phyloP scores from a whole-genome alignment of 2,329 filamentous ascomycete species.

The Cryoendolithus antarcticus region DNA sequence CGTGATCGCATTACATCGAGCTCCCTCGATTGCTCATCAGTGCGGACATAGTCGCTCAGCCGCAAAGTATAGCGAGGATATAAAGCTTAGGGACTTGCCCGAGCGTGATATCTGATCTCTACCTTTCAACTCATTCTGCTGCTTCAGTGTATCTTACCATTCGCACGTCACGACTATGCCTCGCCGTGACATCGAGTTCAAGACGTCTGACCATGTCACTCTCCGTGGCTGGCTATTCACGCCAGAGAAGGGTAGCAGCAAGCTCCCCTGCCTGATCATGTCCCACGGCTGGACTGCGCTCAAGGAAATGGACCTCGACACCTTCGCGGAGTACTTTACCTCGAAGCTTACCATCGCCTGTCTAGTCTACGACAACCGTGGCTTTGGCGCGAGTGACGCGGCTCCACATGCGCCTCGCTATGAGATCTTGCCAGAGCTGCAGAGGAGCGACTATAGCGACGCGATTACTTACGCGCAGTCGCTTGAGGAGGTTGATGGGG shows the following conservation, averaged over 20 bases:
- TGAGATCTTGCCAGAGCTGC: slow-evolving; percentile 21
- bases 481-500: slow-evolving; percentile 18
- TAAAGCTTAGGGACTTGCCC: too few species aligned
- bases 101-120: too few species aligned
- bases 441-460: slow-evolving; percentile 25
- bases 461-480: slow-evolving; percentile 28
- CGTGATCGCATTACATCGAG: too few species aligned
- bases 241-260: not conserved
- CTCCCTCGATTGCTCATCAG: too few species aligned
- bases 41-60: too few species aligned
- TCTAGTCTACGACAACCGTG: slow-evolving; percentile 26
- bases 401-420: slow-evolving; percentile 16
- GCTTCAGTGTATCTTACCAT: too few species aligned
- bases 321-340: slow-evolving; percentile 11
- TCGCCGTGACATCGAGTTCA: slow-evolving; percentile 6
- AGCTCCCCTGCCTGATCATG: slow-evolving; percentile 10
- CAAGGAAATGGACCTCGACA: slow-evolving; percentile 14
- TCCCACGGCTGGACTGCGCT: slow-evolving; percentile 9
- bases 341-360: slow-evolving; percentile 15
- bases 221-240: slow-evolving; percentile 10
- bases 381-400: slow-evolving; percentile 22
- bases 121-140: too few species aligned
- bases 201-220: slow-evolving; percentile 7
- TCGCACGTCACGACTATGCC: slow-evolving; percentile 3
- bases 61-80: too few species aligned